Evolutionary conservation across 169 alveolate species (phyloP).

Genomic region (Cryptosporidium muris): DNA sequence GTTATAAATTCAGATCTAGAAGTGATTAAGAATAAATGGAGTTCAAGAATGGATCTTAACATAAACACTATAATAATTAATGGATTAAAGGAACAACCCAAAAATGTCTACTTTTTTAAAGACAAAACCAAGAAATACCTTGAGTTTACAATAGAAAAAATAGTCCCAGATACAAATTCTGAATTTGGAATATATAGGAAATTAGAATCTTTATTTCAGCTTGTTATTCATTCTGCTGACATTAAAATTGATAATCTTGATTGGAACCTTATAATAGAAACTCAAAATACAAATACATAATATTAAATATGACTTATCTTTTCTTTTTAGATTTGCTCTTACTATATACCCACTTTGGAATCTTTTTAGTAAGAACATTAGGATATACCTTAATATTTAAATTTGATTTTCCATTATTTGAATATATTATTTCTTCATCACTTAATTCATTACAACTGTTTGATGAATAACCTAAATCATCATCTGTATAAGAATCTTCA

Average conservation of each 20-base stretch:
- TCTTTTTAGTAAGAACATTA: not conserved
- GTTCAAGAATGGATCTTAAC: constrained; percentile 26
- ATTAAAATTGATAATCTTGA: constrained; percentile 9
- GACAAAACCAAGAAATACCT: no score
- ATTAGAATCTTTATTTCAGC: no score
- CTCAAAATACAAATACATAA: no score
- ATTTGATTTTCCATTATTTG: not conserved
- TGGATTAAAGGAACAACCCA: not conserved
- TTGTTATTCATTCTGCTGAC: not conserved
- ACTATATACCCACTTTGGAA: constrained; percentile 47
- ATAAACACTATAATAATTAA: constrained; percentile 14
- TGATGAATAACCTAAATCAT: not conserved
- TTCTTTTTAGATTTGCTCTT: constrained; percentile 37
- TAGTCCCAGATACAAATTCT: no score
- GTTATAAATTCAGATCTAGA: constrained; percentile 13
- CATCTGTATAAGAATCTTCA: not conserved
- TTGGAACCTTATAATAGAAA: not conserved
- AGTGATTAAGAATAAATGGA: constrained; percentile 30
- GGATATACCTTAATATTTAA: not conserved
- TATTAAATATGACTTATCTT: not conserved
- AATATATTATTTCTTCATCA: not conserved
- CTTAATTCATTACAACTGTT: not conserved
- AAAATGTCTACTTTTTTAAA: no score
- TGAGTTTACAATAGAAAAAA: no score
- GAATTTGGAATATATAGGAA: no score